Base-by-base conservation (phyloP, 2,329 filamentous ascomycete species). In the Penicillium sp. region DNA sequence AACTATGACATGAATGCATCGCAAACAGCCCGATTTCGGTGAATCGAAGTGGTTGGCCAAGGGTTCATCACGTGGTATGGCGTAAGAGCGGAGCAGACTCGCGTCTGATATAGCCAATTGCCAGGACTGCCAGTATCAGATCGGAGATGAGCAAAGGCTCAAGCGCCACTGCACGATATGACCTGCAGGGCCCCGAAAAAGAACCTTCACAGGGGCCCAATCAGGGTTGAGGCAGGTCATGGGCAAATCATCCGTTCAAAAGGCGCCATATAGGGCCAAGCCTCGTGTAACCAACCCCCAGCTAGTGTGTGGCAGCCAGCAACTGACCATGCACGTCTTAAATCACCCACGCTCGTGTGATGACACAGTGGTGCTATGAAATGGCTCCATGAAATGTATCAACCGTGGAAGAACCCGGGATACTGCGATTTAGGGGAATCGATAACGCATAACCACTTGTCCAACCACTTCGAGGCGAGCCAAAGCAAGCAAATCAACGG, bases 1-100 rank as follows among this genome's bases (percentile, higher is more conserved):
- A 54, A 51, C 21, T 42, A n/a, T 44, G 49, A 47, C 43, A 47
- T 33, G 29, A 35, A 44, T 7, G 37, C 14, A 59, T 64, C 27
- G 22, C 31, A 51, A 49, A 53, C 54, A 33, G 49, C 59, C 53
- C 57, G 42, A 49, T 35, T 11, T 58, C 49, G 57, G 52, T 62
- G 33, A 58, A 43, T 57, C 56, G 45, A 56, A 53, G 21, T 50
- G 39, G 57, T 50, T 46, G 50, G 43, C 33, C 42, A 46, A 14
- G 16, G 29, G 26, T 26, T 26, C n/a, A 58, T 74, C 71, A 74
- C 72, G 72, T 74, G 71, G 49, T 60, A 71, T 74, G 64, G 67
- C 70, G 70, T 65, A 64, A 74, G 72, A 65, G 49, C 51, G 59
- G 62, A 57, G 58, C 52, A 48, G 11, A 37, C 49, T 70, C 64